phyloP scores from a whole-genome alignment of 1,284 basidiomycete species.

The Irpex sp. region DNA sequence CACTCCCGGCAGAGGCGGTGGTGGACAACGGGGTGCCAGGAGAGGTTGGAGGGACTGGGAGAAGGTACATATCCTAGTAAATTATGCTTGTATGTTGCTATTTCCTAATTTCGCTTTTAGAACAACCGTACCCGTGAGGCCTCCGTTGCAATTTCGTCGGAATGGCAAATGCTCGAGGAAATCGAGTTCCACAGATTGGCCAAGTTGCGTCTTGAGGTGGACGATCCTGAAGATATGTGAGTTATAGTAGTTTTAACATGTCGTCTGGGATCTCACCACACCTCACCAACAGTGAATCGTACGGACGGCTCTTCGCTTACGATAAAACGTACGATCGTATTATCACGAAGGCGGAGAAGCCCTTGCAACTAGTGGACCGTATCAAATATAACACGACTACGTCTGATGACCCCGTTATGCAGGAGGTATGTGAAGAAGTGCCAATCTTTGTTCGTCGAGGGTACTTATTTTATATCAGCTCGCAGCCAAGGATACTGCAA shows the following conservation, averaged over 20 bases:
- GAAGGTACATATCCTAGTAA: conserved; percentile 52
- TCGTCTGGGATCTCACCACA: conserved; percentile 4
- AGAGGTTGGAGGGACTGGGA: conserved; percentile 95
- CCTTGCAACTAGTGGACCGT: conserved; percentile 90
- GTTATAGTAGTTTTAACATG: conserved; percentile 24
- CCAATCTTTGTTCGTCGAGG: neutral
- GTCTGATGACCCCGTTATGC: conserved; percentile 95
- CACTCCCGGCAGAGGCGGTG: conserved; percentile 34
- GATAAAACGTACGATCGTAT: conserved; percentile 96
- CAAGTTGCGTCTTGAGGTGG: conserved; percentile 91
- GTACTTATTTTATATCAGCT: conserved; percentile 43
- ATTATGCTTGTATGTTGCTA: neutral
- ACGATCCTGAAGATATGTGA: conserved; percentile 85
- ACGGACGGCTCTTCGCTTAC: conserved; percentile 91
- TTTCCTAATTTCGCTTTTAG: conserved; percentile 35
- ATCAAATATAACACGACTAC: conserved; percentile 98
- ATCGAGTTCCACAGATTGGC: conserved; percentile 93
- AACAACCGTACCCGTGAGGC: conserved; percentile 90
- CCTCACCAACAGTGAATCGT: conserved; percentile 58
- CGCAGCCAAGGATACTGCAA: conserved; percentile 74
- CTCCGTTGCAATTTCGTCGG: conserved; percentile 88
- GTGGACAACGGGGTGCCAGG: conserved; percentile 58
- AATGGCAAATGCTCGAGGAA: conserved; percentile 95
- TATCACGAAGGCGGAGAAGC: conserved; percentile 88
- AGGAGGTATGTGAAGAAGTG: conserved; percentile 54